phyloP scores from a whole-genome alignment of 176 grass and related monocot species.

The Aegilops sharonensis region DNA sequence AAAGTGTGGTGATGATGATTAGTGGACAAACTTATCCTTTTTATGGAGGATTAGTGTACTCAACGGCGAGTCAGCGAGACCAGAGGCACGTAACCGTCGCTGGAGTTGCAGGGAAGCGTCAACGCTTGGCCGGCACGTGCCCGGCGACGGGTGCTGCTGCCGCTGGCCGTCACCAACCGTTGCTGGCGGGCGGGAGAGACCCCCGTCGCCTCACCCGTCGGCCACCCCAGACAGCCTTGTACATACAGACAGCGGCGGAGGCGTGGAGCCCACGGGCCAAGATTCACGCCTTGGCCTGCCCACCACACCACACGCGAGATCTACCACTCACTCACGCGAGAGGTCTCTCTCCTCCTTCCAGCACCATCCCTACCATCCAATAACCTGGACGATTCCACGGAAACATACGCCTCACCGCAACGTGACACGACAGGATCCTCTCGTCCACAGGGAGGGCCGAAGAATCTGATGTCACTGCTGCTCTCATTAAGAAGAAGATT shows the following conservation, averaged over 20 bases:
- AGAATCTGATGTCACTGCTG: conserved; percentile 31
- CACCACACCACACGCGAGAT: background rate
- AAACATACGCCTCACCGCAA: conserved; percentile 10
- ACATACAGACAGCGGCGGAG: background rate
- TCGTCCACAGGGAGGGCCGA: conserved; percentile 5
- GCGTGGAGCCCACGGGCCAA: background rate
- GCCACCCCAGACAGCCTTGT: conserved; percentile 1
- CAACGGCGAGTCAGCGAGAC: background rate
- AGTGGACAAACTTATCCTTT: background rate
- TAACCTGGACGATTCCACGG: background rate
- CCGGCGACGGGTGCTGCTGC: background rate
- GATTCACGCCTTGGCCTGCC: background rate
- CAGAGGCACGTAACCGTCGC: background rate
- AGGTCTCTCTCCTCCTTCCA: background rate
- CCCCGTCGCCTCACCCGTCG: background rate
- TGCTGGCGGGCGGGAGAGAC: background rate
- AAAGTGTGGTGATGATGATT: background rate
- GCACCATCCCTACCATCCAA: background rate
- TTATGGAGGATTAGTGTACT: background rate
- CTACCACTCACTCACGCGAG: background rate
- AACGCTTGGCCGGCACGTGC: background rate
- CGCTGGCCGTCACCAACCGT: background rate
- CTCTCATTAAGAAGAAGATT: background rate
- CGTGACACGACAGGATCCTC: background rate
- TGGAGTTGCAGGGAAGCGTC: background rate